Evolutionary conservation across 306 rosid species (phyloP).

Genomic region (Malus fusca): DNA sequence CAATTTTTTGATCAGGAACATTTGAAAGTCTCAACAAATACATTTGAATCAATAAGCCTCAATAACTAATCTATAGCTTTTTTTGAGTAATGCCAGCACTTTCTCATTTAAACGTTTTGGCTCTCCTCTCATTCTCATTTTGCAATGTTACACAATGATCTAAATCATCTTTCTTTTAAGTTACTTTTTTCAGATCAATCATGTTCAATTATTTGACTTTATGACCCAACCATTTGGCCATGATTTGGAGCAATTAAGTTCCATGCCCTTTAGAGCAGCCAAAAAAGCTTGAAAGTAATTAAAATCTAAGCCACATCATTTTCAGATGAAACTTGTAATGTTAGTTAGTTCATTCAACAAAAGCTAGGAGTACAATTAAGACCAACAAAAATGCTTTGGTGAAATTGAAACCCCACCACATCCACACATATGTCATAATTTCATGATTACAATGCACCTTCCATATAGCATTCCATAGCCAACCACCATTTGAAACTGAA

Average conservation of each 20-base stretch:
- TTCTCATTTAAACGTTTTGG: too few species aligned
- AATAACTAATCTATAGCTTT: too few species aligned
- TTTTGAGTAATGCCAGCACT: too few species aligned
- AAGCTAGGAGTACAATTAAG: neutral
- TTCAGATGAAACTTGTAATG: neutral
- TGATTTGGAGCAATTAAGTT: neutral
- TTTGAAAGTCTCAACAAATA: too few species aligned
- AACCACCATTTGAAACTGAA: too few species aligned
- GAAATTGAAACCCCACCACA: neutral
- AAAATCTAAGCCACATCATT: neutral
- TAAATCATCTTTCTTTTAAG: too few species aligned
- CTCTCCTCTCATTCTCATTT: too few species aligned
- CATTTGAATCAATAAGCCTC: too few species aligned
- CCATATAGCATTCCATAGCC: neutral
- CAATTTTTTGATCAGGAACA: too few species aligned
- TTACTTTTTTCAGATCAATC: neutral
- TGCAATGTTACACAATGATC: too few species aligned
- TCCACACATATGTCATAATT: neutral
- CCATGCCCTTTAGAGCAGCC: neutral
- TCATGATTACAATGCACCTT: neutral
- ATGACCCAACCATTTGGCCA: neutral
- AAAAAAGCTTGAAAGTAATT: neutral
- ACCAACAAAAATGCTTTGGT: neutral
- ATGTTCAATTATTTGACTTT: neutral
- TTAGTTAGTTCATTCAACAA: neutral